These are phyloP conservation scores for Basidiobolus meristosporus DNA, from an alignment of 371 early-diverging fungal genomes.

Conservation along the genomic window DNA sequence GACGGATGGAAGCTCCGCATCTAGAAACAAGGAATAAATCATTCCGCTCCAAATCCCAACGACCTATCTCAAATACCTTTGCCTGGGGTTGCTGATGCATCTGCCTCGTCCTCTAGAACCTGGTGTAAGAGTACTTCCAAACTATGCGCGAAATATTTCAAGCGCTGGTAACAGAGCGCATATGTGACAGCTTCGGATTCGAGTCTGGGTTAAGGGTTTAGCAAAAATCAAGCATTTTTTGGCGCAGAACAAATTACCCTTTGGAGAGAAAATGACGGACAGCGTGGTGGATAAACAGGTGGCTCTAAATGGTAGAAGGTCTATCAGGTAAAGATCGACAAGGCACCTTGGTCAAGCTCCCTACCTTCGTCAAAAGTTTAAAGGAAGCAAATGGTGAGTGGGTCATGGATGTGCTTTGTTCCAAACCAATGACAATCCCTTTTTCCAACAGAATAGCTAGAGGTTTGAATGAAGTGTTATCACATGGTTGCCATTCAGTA, in stretches of 20 bases:
- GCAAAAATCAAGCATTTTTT: neutral
- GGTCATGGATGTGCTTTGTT: neutral
- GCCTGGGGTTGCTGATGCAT: constrained; percentile 4
- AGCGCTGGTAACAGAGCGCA: constrained; percentile 36
- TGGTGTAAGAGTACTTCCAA: constrained; percentile 70
- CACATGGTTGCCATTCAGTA: neutral
- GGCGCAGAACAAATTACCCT: neutral
- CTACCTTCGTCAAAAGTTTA: constrained; percentile 5
- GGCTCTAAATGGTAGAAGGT: neutral
- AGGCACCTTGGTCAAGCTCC: no score
- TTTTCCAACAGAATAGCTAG: constrained; percentile 51
- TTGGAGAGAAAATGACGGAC: neutral
- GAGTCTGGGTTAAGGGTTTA: neutral
- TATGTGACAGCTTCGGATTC: constrained; percentile 38
- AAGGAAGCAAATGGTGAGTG: constrained; percentile 2
- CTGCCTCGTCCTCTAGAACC: constrained; percentile 62
- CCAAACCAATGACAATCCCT: constrained; percentile 50
- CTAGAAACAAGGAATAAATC: constrained; percentile 7
- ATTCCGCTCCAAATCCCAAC: neutral
- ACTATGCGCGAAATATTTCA: constrained; percentile 66
- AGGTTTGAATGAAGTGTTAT: neutral
- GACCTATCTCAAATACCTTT: no score
- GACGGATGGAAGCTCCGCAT: constrained; percentile 41
- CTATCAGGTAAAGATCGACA: neutral
- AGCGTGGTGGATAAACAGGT: neutral